Base-by-base conservation (phyloP, 805 yeast genomes). In the Candida nonsorbophila region DNA sequence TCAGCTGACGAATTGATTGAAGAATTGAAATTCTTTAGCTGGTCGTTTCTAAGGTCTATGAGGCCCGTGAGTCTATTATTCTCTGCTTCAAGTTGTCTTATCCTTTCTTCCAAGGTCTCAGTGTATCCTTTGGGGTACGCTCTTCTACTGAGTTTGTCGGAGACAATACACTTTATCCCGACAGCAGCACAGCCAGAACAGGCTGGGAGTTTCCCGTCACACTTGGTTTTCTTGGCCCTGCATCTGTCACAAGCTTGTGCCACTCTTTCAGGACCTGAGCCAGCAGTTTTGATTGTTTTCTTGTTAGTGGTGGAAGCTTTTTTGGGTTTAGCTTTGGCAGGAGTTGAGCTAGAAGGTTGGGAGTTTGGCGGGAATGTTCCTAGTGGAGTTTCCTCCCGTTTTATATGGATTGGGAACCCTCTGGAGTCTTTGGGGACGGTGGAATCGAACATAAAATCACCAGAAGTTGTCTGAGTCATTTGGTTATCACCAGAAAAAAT, bases 161-260 rank as follows among this genome's bases (percentile, higher is more conserved):
- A 78, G n/a, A 85, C 82, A 33, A 80, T 80, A 54, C 97, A 87
- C 39, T 84, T 90, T 34, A 87, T 71, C 3, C 95, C 96, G 3
- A 84, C 92, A 5, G 77, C 69, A 8, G 76, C 78, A 62, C 97
- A 87, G 36, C 83, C 81, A 0, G 90, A 73, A 51, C 97, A 87
- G 7, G 48, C 41, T 3, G 82, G 82, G 34, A 75, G 69, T 33
- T 72, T 70, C 1, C 92, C 92, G 42, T 83, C 90, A 58, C 94
- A 83, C 34, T 78, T 72, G 8, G 81, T 77, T 53, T 84, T 84
- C 47, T 83, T 84, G 27, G 84, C 74, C 28, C 95, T 62, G 48
- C 95, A 87, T 28, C 97, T 59, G 50, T 86, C 95, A 54, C 96
- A 86, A 0, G 95, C 95, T 49, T 86, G 95, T 0, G 95, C 88